phyloP scores from a whole-genome alignment of 768 basidiomycete species.

The Lactarius trivialis region DNA sequence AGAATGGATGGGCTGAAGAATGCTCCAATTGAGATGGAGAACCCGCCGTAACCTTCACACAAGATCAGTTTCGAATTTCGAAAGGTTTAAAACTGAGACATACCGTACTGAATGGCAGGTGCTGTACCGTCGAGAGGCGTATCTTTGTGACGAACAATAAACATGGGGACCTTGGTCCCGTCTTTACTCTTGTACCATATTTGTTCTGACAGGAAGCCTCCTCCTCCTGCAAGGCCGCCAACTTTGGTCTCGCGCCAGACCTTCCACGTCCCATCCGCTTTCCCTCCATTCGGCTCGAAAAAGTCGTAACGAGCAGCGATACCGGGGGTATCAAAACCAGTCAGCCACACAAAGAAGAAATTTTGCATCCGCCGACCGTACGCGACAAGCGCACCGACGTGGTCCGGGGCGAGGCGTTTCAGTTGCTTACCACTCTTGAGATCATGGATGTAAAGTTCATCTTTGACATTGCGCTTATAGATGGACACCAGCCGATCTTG shows the following conservation, averaged over 20 bases:
- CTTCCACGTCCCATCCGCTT: constrained; percentile 48
- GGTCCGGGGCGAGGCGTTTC: constrained; percentile 52
- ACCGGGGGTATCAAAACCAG: constrained; percentile 67
- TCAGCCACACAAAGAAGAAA: constrained; percentile 59
- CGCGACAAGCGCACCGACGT: constrained; percentile 59
- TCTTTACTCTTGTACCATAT: constrained; percentile 79
- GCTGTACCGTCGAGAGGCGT: constrained; percentile 69
- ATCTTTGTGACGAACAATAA: constrained; percentile 68
- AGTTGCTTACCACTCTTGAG: constrained; percentile 45
- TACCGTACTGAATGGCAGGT: constrained; percentile 72
- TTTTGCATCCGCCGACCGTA: constrained; percentile 44
- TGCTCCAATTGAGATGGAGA: constrained; percentile 62
- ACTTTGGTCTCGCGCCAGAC: constrained; percentile 53
- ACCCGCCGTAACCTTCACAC: constrained; percentile 69
- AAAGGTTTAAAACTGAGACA: constrained; percentile 9
- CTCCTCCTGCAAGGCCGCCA: constrained; percentile 47
- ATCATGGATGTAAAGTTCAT: constrained; percentile 68
- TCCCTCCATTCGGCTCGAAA: constrained; percentile 22
- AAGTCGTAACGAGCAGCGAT: constrained; percentile 62
- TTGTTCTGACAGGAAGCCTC: constrained; percentile 67
- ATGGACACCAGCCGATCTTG: constrained; percentile 51
- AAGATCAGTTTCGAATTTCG: neutral
- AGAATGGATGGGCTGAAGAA: constrained; percentile 66
- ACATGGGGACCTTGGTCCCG: constrained; percentile 80
- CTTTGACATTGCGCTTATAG: constrained; percentile 76